Percentiles rank a stretch among this genome's conserved stretches.
These are phyloP conservation scores for Taphrina deformans DNA, from an alignment of 1,139 yeast species.

Conservation along the genomic window DNA sequence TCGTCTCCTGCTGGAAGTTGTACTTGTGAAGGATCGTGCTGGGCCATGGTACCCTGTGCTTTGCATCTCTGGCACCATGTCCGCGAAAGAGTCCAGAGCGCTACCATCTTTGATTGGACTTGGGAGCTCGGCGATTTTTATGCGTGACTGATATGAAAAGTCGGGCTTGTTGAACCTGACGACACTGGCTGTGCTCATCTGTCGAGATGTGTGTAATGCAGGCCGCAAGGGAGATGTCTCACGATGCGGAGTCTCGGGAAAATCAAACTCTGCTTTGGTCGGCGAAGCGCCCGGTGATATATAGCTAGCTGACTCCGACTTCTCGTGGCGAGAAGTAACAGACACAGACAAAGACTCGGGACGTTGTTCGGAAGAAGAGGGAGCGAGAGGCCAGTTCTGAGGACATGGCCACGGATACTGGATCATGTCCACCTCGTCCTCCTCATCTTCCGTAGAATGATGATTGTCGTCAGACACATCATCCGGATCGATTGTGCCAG, in stretches of 20 bases:
- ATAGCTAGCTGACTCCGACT: background rate
- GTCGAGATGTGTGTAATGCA: background rate
- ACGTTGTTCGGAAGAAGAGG: background rate
- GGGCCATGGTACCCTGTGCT: background rate
- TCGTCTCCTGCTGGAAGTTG: conserved; percentile 1
- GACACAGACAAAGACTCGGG: background rate
- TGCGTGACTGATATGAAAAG: background rate
- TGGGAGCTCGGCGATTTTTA: background rate
- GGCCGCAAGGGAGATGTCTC: conserved; percentile 1
- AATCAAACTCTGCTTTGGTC: background rate
- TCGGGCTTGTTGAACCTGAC: background rate
- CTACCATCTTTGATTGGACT: background rate
- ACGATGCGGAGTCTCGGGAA: background rate
- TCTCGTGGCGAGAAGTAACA: too few relatives aligned
- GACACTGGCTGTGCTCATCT: background rate
- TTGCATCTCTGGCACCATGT: conserved; percentile 2
- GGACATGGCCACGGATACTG: conserved; percentile 17
- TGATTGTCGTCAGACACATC: background rate
- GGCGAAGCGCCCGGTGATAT: background rate
- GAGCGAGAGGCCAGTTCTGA: conserved; percentile 8
- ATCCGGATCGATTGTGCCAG: background rate
- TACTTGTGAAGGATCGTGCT: conserved; percentile 11
- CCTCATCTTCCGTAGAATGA: background rate
- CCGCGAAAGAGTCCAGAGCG: background rate
- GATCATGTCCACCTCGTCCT: background rate